Evolutionary conservation across 1,139 yeast species (phyloP).

Genomic region (Geotrichum phurueaensis): DNA sequence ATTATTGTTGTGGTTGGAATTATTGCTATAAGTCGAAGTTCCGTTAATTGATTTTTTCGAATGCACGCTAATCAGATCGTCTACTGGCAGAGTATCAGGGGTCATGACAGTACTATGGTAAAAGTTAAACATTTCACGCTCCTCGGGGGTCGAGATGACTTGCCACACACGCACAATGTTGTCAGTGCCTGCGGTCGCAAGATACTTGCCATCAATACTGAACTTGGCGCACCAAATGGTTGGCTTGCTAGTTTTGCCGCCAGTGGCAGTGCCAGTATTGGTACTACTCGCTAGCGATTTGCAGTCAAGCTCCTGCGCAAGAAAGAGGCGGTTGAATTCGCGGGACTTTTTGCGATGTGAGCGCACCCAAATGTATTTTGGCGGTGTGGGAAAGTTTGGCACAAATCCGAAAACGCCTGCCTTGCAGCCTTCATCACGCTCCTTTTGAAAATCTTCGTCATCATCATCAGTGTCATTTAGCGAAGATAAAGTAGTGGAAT

Average conservation of each 20-base stretch:
- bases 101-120: neutral
- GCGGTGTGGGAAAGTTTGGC: constrained; percentile 31
- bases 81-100: neutral
- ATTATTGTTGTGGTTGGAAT: neutral
- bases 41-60: neutral
- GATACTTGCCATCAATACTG: constrained; percentile 69
- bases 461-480: neutral
- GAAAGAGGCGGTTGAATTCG: constrained; percentile 52
- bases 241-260: neutral
- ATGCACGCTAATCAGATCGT: neutral
- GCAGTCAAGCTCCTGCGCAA: constrained; percentile 68
- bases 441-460: neutral
- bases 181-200: constrained; percentile 82
- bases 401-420: constrained; percentile 33
- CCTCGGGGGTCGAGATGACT: constrained; percentile 47
- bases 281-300: neutral
- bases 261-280: neutral
- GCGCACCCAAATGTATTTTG: constrained; percentile 36
- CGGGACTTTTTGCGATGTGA: constrained; percentile 33
- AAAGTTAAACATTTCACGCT: constrained; percentile 19
- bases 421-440: constrained; percentile 34
- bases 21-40: neutral
- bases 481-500: neutral
- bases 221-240: constrained; percentile 68
- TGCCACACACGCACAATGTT: constrained; percentile 67